phyloP scores from a whole-genome alignment of 495 filamentous ascomycete genomes.

The Aspergillus nidulans region DNA sequence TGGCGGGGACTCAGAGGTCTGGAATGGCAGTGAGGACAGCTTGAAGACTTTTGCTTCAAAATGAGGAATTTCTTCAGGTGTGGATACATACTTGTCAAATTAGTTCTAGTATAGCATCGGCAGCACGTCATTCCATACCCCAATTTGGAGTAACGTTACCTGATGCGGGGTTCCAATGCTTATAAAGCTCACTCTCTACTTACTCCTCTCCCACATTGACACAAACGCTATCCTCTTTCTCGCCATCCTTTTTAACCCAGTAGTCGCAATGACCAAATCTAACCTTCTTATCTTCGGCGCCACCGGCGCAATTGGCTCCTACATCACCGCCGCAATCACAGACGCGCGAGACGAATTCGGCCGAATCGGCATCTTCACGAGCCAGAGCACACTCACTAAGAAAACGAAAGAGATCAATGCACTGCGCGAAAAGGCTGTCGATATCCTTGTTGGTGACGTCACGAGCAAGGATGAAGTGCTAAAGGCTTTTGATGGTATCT shows the following conservation, averaged over 20 bases:
- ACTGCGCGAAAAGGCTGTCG: conserved; percentile 46
- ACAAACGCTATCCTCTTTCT: too few relatives aligned
- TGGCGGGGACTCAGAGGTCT: conserved; percentile 50
- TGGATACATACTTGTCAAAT: too few relatives aligned
- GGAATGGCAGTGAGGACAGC: conserved; percentile 38
- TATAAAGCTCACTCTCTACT: too few relatives aligned
- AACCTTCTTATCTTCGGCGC: conserved; percentile 67
- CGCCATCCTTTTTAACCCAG: too few relatives aligned
- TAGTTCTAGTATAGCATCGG: too few relatives aligned
- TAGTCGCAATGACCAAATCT: conserved; percentile 9
- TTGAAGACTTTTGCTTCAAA: conserved; percentile 28
- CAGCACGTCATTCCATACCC: too few relatives aligned
- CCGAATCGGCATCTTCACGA: conserved; percentile 62
- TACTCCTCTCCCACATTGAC: too few relatives aligned
- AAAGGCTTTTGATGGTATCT: conserved; percentile 46
- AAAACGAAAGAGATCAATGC: conserved; percentile 33
- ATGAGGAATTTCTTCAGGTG: too few relatives aligned
- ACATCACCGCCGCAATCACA: conserved; percentile 58
- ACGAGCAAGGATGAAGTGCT: conserved; percentile 47
- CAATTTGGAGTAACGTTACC: too few relatives aligned
- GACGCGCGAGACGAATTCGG: conserved; percentile 47
- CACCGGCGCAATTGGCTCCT: conserved; percentile 62
- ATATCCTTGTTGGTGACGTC: conserved; percentile 58
- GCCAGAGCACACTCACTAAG: conserved; percentile 41
- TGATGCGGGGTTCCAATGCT: too few relatives aligned